Base-by-base conservation (phyloP, 2,329 filamentous ascomycete species). In the Pyrenophora seminiperda region DNA sequence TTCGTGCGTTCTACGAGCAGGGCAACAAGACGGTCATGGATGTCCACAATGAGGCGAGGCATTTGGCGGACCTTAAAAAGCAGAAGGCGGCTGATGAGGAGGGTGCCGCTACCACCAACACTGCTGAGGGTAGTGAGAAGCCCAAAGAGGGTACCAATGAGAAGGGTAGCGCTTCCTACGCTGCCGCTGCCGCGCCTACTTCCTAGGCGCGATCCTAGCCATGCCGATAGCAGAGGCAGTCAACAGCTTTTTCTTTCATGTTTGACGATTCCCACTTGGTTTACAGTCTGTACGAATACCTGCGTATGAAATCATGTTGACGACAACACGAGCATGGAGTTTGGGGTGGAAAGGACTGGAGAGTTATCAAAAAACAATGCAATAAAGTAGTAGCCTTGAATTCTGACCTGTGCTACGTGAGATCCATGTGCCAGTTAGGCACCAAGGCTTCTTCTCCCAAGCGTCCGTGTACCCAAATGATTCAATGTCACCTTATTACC, bases 1-100 rank as follows among this genome's bases (percentile, higher is more conserved):
- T 99, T 54, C 88, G 90, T 62, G 80, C 87, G 56, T 99, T 99
- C 78, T 99, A 99, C 77, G 82, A 86, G 6, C 81, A 90, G 62
- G 84, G 89, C 57, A 86, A 88, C 72, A 91, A 91, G 78, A 92
- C 97, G 76, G 91, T 97, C 24, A 82, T 91, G 65, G 94, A 99
- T 71, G 94, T 99, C 38, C 94, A 99, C 77, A 83, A 81, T 56
- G 94, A 99, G 81, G 94, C 94, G 24, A 83, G 88, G 57, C 86
- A 94, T 62, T 81, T 99, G 46, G 93, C 93, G 41, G 86, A 96
- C 59, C 75, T 99, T 61, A 97, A 97, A 87, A 82, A 84, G 55
- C 53, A 50, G 40, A 58, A 61, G 50, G 53, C 62, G 17, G 58
- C 52, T 31, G 59, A 43, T 15, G 70, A 71, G 38, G 79, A 80